phyloP scores from a whole-genome alignment of 768 basidiomycete genomes.

The Termitomyces sp. region DNA sequence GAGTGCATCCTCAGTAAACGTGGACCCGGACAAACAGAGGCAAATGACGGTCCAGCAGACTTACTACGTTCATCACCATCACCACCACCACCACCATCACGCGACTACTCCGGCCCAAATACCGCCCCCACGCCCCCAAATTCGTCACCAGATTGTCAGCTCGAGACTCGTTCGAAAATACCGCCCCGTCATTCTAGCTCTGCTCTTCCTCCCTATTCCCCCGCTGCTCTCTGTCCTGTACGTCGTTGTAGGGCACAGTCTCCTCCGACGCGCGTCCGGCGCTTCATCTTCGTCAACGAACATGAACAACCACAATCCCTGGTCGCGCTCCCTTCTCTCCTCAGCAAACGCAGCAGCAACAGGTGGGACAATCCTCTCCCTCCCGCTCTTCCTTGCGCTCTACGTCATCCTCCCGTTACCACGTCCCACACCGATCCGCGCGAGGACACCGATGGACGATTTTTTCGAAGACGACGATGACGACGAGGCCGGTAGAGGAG shows the following conservation, averaged over 20 bases:
- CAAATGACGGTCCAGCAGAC: not conserved
- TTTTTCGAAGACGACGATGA: not conserved
- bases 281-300: not conserved
- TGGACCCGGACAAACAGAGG: not conserved
- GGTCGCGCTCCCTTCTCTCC: constrained; percentile 19
- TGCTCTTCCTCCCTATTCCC: constrained; percentile 28
- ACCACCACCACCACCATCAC: not conserved
- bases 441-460: not conserved
- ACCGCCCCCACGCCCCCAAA: too few species aligned
- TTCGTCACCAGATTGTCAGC: too few species aligned
- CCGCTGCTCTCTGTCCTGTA: constrained; percentile 27
- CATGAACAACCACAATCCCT: not conserved
- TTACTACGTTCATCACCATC: not conserved
- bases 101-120: not conserved
- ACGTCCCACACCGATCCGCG: not conserved
- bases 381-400: constrained; percentile 26
- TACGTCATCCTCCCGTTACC: constrained; percentile 22
- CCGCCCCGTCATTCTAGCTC: constrained; percentile 12
- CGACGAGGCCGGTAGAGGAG: too few species aligned
- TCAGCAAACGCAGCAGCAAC: constrained; percentile 27
- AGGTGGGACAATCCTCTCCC: constrained; percentile 28
- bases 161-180: not conserved
- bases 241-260: constrained; percentile 23
- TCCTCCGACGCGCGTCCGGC: constrained; percentile 18
- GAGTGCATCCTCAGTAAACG: not conserved